Conservation (phyloP, 441 rosid genomes). For the Populus tomentosa region DNA sequence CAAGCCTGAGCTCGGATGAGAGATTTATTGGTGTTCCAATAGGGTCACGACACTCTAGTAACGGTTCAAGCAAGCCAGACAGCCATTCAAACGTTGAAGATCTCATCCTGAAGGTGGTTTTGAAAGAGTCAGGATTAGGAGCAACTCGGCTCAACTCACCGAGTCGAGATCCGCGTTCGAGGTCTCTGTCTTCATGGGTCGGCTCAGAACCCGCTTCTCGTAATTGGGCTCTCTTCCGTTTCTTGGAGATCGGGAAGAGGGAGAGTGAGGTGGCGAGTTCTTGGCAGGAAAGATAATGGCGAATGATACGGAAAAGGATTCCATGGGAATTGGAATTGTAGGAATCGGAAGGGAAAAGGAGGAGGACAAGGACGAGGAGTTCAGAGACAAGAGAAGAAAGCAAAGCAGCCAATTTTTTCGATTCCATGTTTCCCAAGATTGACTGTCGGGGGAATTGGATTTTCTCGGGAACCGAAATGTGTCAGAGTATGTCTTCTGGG, state of each 20-base stretch:
- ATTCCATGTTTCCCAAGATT: constrained; percentile 35
- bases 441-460: constrained; percentile 10
- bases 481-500: constrained; percentile 21
- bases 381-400: constrained; percentile 45
- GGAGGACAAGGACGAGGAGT: constrained; percentile 32
- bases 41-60: constrained; percentile 70
- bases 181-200: constrained; percentile 13
- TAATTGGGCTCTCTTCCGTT: constrained; percentile 49
- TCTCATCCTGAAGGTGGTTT: constrained; percentile 41
- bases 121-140: constrained; percentile 41
- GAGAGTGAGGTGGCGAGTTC: constrained; percentile 39
- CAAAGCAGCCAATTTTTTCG: constrained; percentile 48
- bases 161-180: constrained; percentile 25
- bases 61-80: constrained; percentile 62
- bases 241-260: constrained; percentile 32
- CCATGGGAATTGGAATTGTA: constrained; percentile 11
- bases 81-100: constrained; percentile 64
- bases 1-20: constrained; percentile 51
- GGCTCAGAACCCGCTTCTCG: constrained; percentile 31
- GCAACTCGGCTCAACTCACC: constrained; percentile 13
- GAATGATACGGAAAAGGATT: constrained; percentile 31
- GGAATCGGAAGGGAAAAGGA: constrained; percentile 31
- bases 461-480: constrained; percentile 40
- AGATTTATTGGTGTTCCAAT: constrained; percentile 45
- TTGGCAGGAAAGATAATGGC: constrained; percentile 39